Conservation (phyloP, 306 rosid species). For the Sphenostylis stenocarpa region DNA sequence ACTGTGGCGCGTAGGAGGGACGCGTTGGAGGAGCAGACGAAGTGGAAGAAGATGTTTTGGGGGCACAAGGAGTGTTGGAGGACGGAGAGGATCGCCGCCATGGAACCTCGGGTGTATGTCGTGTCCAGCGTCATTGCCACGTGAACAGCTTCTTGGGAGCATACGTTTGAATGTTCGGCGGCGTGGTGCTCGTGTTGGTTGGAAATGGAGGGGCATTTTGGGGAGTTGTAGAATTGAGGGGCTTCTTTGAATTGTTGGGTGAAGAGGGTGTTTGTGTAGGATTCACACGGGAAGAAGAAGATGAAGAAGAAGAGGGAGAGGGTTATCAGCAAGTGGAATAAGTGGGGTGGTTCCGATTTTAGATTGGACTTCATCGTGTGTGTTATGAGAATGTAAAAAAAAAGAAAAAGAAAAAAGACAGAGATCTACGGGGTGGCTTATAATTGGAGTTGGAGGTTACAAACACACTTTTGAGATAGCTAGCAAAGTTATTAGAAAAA, state of each 20-base stretch:
- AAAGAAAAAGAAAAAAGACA: too few relatives aligned
- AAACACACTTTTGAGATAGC: constrained; percentile 39
- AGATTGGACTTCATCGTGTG: constrained; percentile 29
- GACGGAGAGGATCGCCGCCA: constrained; percentile 89
- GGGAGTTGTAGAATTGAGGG: constrained; percentile 93
- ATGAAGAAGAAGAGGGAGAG: constrained; percentile 19
- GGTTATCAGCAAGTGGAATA: not conserved
- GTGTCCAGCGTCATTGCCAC: constrained; percentile 94
- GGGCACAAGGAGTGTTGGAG: constrained; percentile 96
- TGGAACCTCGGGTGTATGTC: constrained; percentile 83
- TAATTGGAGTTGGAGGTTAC: constrained; percentile 32
- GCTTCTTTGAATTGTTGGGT: constrained; percentile 79
- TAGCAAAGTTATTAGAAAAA: not conserved
- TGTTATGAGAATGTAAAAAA: not conserved
- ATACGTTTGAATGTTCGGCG: constrained; percentile 19
- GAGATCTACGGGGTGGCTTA: constrained; percentile 38
- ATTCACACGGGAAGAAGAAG: not conserved
- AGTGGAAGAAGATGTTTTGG: constrained; percentile 72
- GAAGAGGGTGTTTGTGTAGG: not conserved
- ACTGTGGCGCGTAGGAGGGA: constrained; percentile 54
- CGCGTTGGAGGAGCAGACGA: constrained; percentile 60
- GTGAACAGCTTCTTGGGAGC: constrained; percentile 64
- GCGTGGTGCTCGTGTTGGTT: too few relatives aligned
- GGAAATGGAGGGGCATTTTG: constrained; percentile 47
- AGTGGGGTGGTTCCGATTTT: constrained; percentile 11